Evolutionary conservation across 2,329 filamentous ascomycete genomes (phyloP), one percentile per base, ranked within the genome.

Genomic region (Trichoderma aggressivum): DNA sequence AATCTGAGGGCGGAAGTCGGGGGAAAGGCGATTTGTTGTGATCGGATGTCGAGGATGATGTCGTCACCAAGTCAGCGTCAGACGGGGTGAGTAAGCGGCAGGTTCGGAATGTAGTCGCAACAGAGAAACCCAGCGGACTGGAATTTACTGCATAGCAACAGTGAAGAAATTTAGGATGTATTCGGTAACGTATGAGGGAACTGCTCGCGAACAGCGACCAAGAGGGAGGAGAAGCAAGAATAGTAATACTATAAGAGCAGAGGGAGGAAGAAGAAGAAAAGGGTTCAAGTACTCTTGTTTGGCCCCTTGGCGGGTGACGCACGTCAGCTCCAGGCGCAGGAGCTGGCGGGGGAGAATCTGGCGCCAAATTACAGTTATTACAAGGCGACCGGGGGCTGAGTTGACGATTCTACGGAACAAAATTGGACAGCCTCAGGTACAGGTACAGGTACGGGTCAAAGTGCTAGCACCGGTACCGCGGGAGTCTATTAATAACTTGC

Each of bases 71-170:
- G 70, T 59, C 50, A 59, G 34, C 68, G 47, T 55, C 16, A 39
- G 36, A 65, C 30, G 63, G 34, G 62, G 47, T 67, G 58, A 63
- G 64, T 60, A 68, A 68, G 63, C 70, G 70, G 64, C 64, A 67
- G 70, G 63, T 62, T 58, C 64, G 71, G 63, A 69, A 71, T 71
- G 72, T 24, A 36, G 71, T 72, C 59, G 69, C 58, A 70, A 71
- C 56, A 66, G 60, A 56, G 62, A 70, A 62, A 30, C 10, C 59
- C n/a, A 36, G 65, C 34, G 32, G 43, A 61, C 64, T 66, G 70
- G 70, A 71, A 71, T 71, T 28, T 32, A 36, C 26, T 58, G 58
- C 70, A 53, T 71, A 32, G 36, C 62, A 66, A 60, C 65, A 76
- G 77, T 24, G 50, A 30, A 32, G 21, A 28, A 30, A 60, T 39